Percentiles rank a stretch among this genome's conserved stretches.
Evolutionary conservation across 345 rosid species (phyloP).

Genomic region (Lepidium africanum): DNA sequence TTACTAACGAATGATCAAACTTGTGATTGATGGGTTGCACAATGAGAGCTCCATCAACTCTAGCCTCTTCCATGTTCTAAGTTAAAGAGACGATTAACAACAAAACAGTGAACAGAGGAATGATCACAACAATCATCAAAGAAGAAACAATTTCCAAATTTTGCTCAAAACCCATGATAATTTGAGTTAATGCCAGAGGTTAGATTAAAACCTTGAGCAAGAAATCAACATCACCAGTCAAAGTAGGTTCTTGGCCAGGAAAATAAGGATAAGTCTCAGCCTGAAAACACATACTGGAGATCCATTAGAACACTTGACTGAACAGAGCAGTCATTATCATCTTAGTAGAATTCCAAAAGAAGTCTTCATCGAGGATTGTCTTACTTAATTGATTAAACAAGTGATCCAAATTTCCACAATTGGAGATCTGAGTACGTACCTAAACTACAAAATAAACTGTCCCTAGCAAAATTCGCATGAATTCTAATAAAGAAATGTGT

Average conservation of each 20-base stretch:
- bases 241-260: constrained; percentile 89
- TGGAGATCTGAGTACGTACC: not conserved
- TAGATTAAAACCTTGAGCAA: constrained; percentile 59
- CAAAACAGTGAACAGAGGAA: not conserved
- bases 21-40: constrained; percentile 96
- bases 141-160: not conserved
- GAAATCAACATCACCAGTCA: constrained; percentile 72
- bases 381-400: not conserved
- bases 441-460: not conserved
- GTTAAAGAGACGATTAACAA: not conserved
- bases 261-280: constrained; percentile 69
- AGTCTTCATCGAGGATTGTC: not conserved
- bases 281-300: constrained; percentile 27
- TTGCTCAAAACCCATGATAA: not conserved
- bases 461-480: not conserved
- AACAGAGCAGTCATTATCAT: not conserved
- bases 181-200: not conserved
- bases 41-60: constrained; percentile 87
- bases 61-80: constrained; percentile 85
- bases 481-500: not conserved
- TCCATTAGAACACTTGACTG: not conserved
- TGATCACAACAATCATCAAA: not conserved
- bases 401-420: not conserved
- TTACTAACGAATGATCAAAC: constrained; percentile 82
- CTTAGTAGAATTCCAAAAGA: not conserved